Percentiles rank a stretch among this genome's conserved stretches.
Conservation (phyloP, 805 yeast species). For the Jamesozyma hellenica region DNA sequence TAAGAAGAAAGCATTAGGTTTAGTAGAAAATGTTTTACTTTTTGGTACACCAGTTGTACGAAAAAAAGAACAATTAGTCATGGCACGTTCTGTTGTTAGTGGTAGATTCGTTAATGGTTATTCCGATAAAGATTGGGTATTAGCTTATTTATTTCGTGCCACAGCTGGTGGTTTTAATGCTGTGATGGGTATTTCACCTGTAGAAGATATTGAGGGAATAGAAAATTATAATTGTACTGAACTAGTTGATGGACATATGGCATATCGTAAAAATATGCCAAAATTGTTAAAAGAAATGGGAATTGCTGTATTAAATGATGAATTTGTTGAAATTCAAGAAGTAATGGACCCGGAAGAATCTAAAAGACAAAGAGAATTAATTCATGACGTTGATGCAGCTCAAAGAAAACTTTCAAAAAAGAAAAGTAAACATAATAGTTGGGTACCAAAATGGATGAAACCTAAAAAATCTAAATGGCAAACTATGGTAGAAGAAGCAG, state of each 20-base stretch:
- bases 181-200: conserved; percentile 83
- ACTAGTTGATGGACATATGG: conserved; percentile 89
- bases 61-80: conserved; percentile 62
- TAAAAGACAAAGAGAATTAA: conserved; percentile 72
- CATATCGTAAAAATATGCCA: conserved; percentile 92
- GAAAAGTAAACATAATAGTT: conserved; percentile 31
- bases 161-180: conserved; percentile 87
- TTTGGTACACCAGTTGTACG: conserved; percentile 86
- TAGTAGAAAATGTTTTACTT: conserved; percentile 77
- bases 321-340: conserved; percentile 90
- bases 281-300: conserved; percentile 56
- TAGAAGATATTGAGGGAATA: conserved; percentile 51
- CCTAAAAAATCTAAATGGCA: conserved; percentile 52
- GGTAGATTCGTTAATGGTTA: conserved; percentile 87
- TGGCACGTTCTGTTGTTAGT: conserved; percentile 77
- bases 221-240: conserved; percentile 86
- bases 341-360: conserved; percentile 76
- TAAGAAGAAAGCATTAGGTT: conserved; percentile 73
- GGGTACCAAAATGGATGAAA: conserved; percentile 39
- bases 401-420: conserved; percentile 42
- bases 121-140: conserved; percentile 88
- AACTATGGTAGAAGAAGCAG: conserved; percentile 45
- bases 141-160: conserved; percentile 90
- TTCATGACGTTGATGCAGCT: conserved; percentile 81
- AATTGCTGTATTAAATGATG: conserved; percentile 79